Percentiles rank a stretch among this genome's conserved stretches.
These are phyloP conservation scores for Anthostomella pinea DNA, from an alignment of 2,329 filamentous ascomycete genomes.

Conservation along the genomic window DNA sequence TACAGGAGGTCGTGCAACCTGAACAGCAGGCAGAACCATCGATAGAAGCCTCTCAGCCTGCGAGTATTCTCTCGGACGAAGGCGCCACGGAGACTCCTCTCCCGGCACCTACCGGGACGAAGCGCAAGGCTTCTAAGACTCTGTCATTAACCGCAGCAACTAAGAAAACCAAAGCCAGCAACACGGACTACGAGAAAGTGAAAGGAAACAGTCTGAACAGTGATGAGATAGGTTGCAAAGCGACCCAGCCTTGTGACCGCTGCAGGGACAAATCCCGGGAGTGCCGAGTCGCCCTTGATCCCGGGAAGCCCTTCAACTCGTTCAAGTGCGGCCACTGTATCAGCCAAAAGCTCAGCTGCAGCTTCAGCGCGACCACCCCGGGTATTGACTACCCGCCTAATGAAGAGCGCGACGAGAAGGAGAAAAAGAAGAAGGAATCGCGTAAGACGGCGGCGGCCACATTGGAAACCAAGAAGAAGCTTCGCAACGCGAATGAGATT, in stretches of 20 bases:
- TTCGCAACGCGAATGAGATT: too few relatives aligned
- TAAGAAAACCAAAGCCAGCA: background rate
- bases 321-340: constrained; percentile 11
- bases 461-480: too few relatives aligned
- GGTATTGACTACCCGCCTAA: constrained; percentile 1
- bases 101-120: too few relatives aligned
- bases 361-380: constrained; percentile 2
- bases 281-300: constrained; percentile 6
- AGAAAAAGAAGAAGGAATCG: background rate
- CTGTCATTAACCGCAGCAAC: background rate
- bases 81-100: background rate
- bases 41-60: too few relatives aligned
- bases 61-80: too few relatives aligned
- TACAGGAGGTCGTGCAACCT: too few relatives aligned
- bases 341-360: constrained; percentile 1
- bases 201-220: background rate
- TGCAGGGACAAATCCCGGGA: background rate
- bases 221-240: background rate
- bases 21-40: too few relatives aligned
- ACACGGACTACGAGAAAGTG: background rate
- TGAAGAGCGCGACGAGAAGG: background rate
- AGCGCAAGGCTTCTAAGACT: too few relatives aligned
- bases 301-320: background rate
- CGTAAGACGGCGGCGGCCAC: too few relatives aligned
- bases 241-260: background rate